A percentile compares a stretch with the other conserved stretches of the same genome.
Conservation (phyloP, 2,329 filamentous ascomycete genomes). For the Penicillium fuscoglaucum region DNA sequence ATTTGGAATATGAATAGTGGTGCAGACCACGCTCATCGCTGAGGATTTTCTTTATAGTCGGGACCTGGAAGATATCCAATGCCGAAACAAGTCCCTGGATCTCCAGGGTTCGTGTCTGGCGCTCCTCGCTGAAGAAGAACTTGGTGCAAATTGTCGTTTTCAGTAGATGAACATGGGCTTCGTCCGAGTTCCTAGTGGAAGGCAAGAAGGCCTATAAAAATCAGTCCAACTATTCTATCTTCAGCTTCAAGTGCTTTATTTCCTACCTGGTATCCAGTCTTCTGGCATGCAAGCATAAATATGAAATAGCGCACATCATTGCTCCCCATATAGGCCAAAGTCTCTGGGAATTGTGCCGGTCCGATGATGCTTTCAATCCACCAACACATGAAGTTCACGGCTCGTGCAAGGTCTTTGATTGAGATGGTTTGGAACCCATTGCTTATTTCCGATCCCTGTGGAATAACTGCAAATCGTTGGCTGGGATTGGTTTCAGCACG, state of each 20-base stretch:
- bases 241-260: not conserved
- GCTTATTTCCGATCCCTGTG: slow-evolving; percentile 14
- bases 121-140: slow-evolving; percentile 32
- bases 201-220: slow-evolving; percentile 20
- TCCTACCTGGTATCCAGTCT: slow-evolving; percentile 27
- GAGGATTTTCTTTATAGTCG: slow-evolving; percentile 11
- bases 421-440: slow-evolving; percentile 23
- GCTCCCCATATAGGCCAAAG: slow-evolving; percentile 26
- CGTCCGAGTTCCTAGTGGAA: slow-evolving; percentile 25
- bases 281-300: slow-evolving; percentile 28
- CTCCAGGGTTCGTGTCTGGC: slow-evolving; percentile 42
- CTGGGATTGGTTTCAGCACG: slow-evolving; percentile 9
- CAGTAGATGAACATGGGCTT: slow-evolving; percentile 20
- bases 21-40: slow-evolving; percentile 7
- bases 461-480: slow-evolving; percentile 16
- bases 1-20: slow-evolving; percentile 22
- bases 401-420: slow-evolving; percentile 18
- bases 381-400: slow-evolving; percentile 23
- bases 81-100: slow-evolving; percentile 14
- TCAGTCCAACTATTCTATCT: not conserved
- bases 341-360: slow-evolving; percentile 8
- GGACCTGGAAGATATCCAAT: slow-evolving; percentile 14
- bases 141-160: slow-evolving; percentile 19
- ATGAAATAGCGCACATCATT: slow-evolving; percentile 29
- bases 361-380: slow-evolving; percentile 25